phyloP scores from a whole-genome alignment of 306 rosid species.

The Glycine latifolia region DNA sequence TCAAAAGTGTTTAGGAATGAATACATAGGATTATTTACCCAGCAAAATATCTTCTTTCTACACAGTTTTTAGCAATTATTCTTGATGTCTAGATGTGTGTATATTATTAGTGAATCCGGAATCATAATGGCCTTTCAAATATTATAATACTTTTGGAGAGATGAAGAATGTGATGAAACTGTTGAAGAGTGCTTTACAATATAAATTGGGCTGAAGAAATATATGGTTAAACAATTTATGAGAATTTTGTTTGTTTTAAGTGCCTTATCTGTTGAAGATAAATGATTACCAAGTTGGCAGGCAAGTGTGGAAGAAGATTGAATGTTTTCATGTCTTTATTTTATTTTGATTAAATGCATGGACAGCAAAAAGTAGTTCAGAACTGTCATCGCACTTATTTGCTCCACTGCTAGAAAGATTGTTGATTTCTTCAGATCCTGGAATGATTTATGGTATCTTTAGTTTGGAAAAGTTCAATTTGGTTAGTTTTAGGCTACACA shows the following conservation, averaged over 20 bases:
- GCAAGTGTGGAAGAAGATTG: background rate
- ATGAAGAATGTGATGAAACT: no score
- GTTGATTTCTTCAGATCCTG: slow-evolving; percentile 11
- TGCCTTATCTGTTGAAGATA: slow-evolving; percentile 21
- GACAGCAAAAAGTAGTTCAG: background rate
- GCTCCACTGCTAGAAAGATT: background rate
- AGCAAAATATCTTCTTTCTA: background rate
- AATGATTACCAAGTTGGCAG: background rate
- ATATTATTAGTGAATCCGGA: no score
- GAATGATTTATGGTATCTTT: background rate
- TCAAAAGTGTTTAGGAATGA: background rate
- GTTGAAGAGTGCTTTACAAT: background rate
- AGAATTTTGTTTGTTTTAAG: background rate
- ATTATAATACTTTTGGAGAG: background rate
- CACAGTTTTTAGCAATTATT: background rate
- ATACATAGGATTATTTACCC: background rate
- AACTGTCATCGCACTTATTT: background rate
- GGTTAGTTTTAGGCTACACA: slow-evolving; percentile 10
- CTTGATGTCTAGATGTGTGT: background rate
- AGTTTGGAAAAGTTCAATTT: slow-evolving; percentile 8
- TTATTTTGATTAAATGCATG: background rate
- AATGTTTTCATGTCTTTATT: background rate
- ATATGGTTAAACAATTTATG: background rate
- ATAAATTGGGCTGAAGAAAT: background rate
- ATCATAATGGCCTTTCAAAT: background rate